Evolutionary conservation across 352 stramenopile species (phyloP).

Genomic region (Phytophthora pluvialis): DNA sequence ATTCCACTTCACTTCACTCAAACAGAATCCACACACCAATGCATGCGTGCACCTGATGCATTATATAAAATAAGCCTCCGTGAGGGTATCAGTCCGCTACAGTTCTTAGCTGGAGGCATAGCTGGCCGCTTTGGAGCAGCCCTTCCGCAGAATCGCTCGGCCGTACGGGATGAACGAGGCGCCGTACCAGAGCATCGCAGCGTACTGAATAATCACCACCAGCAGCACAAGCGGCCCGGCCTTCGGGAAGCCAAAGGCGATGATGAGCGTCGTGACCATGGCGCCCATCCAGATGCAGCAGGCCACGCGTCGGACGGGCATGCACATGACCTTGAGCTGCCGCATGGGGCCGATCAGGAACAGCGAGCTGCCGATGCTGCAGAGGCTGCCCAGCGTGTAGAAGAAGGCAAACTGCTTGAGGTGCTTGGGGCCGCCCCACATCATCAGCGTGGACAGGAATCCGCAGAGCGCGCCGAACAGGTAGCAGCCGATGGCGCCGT

Average conservation of each 20-base stretch:
- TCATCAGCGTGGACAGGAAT: constrained; percentile 81
- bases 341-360: constrained; percentile 76
- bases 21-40: neutral
- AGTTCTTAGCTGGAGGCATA: constrained; percentile 48
- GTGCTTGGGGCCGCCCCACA: constrained; percentile 81
- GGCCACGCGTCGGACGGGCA: constrained; percentile 79
- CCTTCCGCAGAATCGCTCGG: constrained; percentile 79
- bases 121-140: constrained; percentile 57
- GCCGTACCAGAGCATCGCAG: constrained; percentile 85
- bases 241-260: constrained; percentile 77
- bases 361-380: constrained; percentile 79
- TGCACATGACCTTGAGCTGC: constrained; percentile 86
- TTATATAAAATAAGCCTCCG: constrained; percentile 30
- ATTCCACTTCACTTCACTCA: neutral
- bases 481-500: constrained; percentile 78
- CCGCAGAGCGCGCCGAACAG: constrained; percentile 71
- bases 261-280: constrained; percentile 77
- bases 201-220: constrained; percentile 81
- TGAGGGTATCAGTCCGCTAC: constrained; percentile 1
- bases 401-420: constrained; percentile 90
- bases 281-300: constrained; percentile 82
- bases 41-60: constrained; percentile 17
- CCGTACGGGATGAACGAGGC: constrained; percentile 85
- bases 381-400: constrained; percentile 84
- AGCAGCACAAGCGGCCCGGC: constrained; percentile 72